These are phyloP conservation scores for Cyclotella kingstonii DNA, from an alignment of 108 stramenopile genomes.

Conservation along the genomic window DNA sequence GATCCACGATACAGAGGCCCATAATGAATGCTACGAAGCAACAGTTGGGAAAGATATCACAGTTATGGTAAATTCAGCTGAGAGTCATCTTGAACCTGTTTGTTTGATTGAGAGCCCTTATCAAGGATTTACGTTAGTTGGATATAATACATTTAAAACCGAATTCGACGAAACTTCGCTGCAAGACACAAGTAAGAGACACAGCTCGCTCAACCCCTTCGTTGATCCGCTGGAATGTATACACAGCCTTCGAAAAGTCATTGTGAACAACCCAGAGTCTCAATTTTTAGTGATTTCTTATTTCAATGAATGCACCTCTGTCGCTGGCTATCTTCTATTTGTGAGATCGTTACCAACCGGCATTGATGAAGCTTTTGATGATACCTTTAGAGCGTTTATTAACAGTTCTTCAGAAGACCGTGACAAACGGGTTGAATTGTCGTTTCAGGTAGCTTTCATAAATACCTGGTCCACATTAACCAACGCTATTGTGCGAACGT, in stretches of 20 bases:
- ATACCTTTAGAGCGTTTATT: slow-evolving; percentile 41
- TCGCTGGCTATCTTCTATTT: slow-evolving; percentile 41
- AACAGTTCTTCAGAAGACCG: slow-evolving; percentile 30
- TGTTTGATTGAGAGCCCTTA: slow-evolving; percentile 23
- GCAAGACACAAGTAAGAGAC: too few species aligned
- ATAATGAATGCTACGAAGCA: slow-evolving; percentile 73
- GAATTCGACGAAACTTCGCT: too few species aligned
- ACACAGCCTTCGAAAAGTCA: slow-evolving; percentile 49
- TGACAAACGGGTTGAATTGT: slow-evolving; percentile 44
- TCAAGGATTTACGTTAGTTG: slow-evolving; percentile 64
- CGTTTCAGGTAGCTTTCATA: slow-evolving; percentile 51
- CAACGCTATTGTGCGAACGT: slow-evolving; percentile 24
- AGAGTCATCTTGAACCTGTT: background rate
- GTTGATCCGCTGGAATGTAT: slow-evolving; percentile 60
- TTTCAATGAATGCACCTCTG: slow-evolving; percentile 13
- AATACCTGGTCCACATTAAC: slow-evolving; percentile 28
- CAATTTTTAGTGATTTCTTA: slow-evolving; percentile 56
- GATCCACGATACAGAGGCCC: slow-evolving; percentile 40
- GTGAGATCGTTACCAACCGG: slow-evolving; percentile 64
- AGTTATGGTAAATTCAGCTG: slow-evolving; percentile 30
- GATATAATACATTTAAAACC: slow-evolving; percentile 52
- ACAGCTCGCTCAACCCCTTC: slow-evolving; percentile 23
- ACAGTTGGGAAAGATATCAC: slow-evolving; percentile 61
- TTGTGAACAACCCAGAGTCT: slow-evolving; percentile 52
- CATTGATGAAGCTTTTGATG: slow-evolving; percentile 61